Evolutionary conservation across 441 rosid species (phyloP), one percentile per base, ranked within the genome.

Genomic region (Mallotus japonicus): DNA sequence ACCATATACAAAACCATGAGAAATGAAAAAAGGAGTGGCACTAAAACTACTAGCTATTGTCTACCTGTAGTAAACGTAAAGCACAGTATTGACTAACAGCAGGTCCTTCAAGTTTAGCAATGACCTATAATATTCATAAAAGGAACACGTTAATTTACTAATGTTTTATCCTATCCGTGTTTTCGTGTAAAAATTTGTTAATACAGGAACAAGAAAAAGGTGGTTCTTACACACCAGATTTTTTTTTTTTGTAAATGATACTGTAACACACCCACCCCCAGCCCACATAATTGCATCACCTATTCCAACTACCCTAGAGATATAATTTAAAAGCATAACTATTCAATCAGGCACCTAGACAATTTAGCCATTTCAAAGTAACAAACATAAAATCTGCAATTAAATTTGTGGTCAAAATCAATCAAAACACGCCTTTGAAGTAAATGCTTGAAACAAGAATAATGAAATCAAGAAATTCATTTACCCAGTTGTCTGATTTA

Each of bases 21-120:
- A 54, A 50, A 34, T 49, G 32, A 75, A 51, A 20, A 53, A 69
- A 51, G 63, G 12, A 8, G 72, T 46, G 47, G 28, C 17, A 22
- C 55, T 62, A 65, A 28, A 62, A 37, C 73, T 62, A 75, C 71
- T 58, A 77, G 68, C 69, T 55, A 61, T 64, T 63, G 50, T 65
- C 65, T 82, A 93, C 99, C 97, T 92, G 98, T 73, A 95, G 82
- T 70, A 95, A 83, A 64, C 97, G 98, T 73, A 95, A 84, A 73
- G 99, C 98, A 81, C 94, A 88, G 64, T 95, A 95, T 85, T 93
- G 99, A 83, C 97, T 91, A 71, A 95, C 99, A 74, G 94, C 98
- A 78, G 97, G 90, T 79, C 98, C 98, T 92, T 93, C 98, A 55
- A 95, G 97, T 84, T 95, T 95, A 62, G 98, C 94, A 79, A 95